Evolutionary conservation across 2,329 filamentous ascomycete genomes (phyloP), one percentile per base, ranked within the genome.

Genomic region (Fonsecaea pedrosoi): DNA sequence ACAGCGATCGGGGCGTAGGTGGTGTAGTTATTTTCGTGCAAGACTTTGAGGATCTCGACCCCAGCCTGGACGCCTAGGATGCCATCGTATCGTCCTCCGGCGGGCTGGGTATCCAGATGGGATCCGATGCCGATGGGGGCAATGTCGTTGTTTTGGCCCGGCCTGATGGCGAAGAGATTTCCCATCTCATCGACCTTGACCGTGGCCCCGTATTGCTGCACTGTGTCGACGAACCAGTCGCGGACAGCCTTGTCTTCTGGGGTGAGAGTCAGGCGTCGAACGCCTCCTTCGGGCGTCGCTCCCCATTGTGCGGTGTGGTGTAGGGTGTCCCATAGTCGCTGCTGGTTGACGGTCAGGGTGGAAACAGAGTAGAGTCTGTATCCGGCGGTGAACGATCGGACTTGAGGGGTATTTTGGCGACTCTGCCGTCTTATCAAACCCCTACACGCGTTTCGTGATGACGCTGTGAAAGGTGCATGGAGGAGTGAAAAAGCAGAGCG

Each of bases 91-190:
- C 89, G 79, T 0, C 89, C 89, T 0, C 89, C 90, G 81, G 75
- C 88, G 87, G 13, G 89, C 90, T 62, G 79, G 80, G 13, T 88
- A 82, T 80, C 13, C 50, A 90, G 75, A 75, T 93, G 90, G 5
- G 87, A 90, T 1, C 90, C 90, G 25, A 87, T 89, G 67, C 87
- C 91, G 1, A 89, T 90, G 0, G 90, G 85, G 7, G 86, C 82
- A 1, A 85, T 85, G 35, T 85, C 81, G 21, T 82, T 80, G 58
- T 78, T 78, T 60, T 84, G 78, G 1, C 91, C 91, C 3, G 87
- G 85, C 1, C 89, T 84, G 3, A 91, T 82, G 0, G 91, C 90
- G 75, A 94, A 94, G 68, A 90, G 90, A 71, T 94, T 94, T 32
- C 91, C 91, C 86, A 94, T 92, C 25, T 86, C 81, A 75, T 95